Percentiles rank a stretch among this genome's conserved stretches.
These are phyloP conservation scores for Ophiocordyceps camponoti-saundersi DNA, from an alignment of 2,329 filamentous ascomycete species.

Conservation along the genomic window DNA sequence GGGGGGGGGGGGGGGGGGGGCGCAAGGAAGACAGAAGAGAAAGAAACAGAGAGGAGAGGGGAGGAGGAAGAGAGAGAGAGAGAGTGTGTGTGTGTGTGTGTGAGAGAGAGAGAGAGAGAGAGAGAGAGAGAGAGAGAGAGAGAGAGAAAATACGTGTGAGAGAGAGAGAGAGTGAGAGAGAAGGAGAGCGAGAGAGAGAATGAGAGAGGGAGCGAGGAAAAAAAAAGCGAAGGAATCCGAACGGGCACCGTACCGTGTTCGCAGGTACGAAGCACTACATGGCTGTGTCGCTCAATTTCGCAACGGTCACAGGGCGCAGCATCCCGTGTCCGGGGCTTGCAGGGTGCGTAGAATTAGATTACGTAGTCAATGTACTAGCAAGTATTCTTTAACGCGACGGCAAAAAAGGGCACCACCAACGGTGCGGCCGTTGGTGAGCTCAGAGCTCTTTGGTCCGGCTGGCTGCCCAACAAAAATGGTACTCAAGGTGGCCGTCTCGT, in stretches of 20 bases:
- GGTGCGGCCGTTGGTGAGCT: neutral
- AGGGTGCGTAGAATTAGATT: too few relatives aligned
- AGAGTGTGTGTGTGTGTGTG: too few relatives aligned
- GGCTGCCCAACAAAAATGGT: neutral
- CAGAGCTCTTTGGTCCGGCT: neutral
- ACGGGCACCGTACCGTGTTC: neutral
- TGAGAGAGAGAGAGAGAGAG: neutral
- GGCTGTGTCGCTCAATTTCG: neutral
- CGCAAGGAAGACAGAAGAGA: neutral
- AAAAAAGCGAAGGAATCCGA: neutral
- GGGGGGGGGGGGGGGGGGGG: too few relatives aligned
- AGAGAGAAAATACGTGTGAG: neutral
- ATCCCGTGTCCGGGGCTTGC: neutral
- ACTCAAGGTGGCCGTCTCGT: neutral
- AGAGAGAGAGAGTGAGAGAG: neutral
- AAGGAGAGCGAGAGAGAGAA: neutral
- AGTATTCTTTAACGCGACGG: neutral
- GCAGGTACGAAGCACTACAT: neutral
- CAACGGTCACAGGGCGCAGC: neutral
- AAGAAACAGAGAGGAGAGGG: neutral
- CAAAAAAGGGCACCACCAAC: neutral
- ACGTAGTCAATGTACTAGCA: too few relatives aligned
- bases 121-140: neutral
- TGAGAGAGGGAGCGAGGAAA: neutral
- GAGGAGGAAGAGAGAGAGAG: neutral